Evolutionary conservation across 164 flowering plant genomes (phyloP), one percentile per base, ranked within the genome.

Genomic region (Platanus orientalis): DNA sequence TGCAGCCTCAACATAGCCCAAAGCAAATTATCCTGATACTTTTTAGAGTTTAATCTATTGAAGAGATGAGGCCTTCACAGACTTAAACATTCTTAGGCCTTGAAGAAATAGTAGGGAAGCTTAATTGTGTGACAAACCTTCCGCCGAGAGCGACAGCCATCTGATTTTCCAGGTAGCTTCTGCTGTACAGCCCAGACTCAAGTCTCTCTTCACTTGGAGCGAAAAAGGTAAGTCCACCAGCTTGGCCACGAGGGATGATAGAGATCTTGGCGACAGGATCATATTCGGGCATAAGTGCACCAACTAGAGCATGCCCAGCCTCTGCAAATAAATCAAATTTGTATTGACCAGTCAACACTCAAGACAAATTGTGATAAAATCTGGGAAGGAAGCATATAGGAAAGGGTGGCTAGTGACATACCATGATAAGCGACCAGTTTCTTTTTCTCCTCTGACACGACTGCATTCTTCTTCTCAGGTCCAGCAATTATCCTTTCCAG

Each of bases 131-230:
- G 64, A 69, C 84, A 57, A 50, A 90, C 97, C 98, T 90, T 81
- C 98, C 98, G 61, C 98, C 98, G 10, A 94, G 86, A 45, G 97
- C 97, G 71, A 90, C 98, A n/a, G 97, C 95, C 97, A 94, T 94
- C 73, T 94, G 98, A 76, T 94, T 94, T 71, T 94, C 98, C 30
- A 94, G 77, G 79, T 94, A 90, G 85, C 96, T 89, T 76, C 92
- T 80, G 68, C 98, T 94, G 82, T 94, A 94, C 28, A 94, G 69
- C 29, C 98, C 98, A 55, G 97, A 90, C 76, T 94, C 98, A 0
- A 90, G 92, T 61, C 97, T 81, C 76, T 94, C 98, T 69, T 94
- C 98, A 57, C 96, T 89, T 28, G 98, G 98, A 58, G 96, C 96
- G 59, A 94, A 89, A 65, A 90, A 90, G 54, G 98, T 90, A 12